Base-by-base conservation (phyloP, 345 rosid genomes). In the Eucalyptus melliodora region DNA sequence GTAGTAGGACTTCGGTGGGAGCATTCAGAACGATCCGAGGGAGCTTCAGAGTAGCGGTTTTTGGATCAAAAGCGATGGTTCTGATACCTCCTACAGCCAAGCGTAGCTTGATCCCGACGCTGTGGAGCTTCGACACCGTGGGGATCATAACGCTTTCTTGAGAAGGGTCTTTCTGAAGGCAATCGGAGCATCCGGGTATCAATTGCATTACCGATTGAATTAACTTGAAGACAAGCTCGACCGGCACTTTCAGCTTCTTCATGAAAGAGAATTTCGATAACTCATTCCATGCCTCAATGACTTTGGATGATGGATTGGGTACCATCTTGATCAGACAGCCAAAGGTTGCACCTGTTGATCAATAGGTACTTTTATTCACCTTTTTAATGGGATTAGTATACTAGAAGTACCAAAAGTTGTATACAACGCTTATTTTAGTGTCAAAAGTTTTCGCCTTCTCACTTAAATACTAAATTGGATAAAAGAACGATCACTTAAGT, bases 381-480 rank as follows among this genome's bases (percentile, higher is more conserved):
- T 67, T 31, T 31, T 31, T 67, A 8, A 0, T 53, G 59, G 4
- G 11, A 19, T 21, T 21, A 53, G 1, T 53, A 53, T 21, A 21
- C 0, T 21, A 53, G 2, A 21, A 53, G 26, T 53, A 21, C 11
- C 5, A 53, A 53, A 53, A 53, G 11, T 53, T 53, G 26, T 53
- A 53, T 53, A 19, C 0, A 53, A 0, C 1, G 0, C 59, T 53
- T 2, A 53, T 53, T 53, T 53, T 1, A 53, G 11, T 53, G 11
- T 11, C 2, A 8, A 1, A 19, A 53, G 2, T 53, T 53, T 53
- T 53, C 1, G 2, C 24, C 26, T 3, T 53, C 59, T 53, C 26
- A 53, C 59, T 53, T 0, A 53, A 0, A 53, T 53, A 53, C 59
- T 53, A 53, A 1, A 53, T 53, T 53, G 11, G 5, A 53, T 53